A percentile compares a stretch with the other conserved stretches of the same genome.
Evolutionary conservation across 2,329 filamentous ascomycete species (phyloP).

Genomic region (Trichothecium sympodiale): DNA sequence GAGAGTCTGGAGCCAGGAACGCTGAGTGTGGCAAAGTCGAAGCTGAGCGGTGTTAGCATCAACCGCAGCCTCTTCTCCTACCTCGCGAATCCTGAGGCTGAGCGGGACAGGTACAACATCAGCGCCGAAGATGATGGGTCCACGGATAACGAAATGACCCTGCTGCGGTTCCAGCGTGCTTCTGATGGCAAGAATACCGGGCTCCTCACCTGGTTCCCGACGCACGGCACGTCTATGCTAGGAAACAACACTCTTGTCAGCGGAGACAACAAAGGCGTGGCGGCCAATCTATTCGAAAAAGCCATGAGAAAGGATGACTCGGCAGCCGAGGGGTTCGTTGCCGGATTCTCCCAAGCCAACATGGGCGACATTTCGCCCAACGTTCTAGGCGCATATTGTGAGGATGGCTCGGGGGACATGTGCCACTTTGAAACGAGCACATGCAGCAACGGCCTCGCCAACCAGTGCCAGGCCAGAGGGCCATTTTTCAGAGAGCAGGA

Average conservation of each 20-base stretch:
- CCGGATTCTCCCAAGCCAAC: slow-evolving; percentile 84
- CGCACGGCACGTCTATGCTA: slow-evolving; percentile 83
- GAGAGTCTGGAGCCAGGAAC: slow-evolving; percentile 42
- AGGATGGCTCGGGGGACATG: slow-evolving; percentile 63
- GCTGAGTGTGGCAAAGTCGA: slow-evolving; percentile 57
- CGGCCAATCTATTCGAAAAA: slow-evolving; percentile 74
- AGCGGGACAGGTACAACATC: slow-evolving; percentile 56
- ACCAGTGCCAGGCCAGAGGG: slow-evolving; percentile 64
- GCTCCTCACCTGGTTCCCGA: slow-evolving; percentile 81
- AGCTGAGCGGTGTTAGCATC: slow-evolving; percentile 67
- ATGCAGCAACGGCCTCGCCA: slow-evolving; percentile 58
- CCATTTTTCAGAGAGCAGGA: slow-evolving; percentile 58
- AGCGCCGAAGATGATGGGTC: slow-evolving; percentile 26
- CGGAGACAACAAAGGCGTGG: slow-evolving; percentile 95
- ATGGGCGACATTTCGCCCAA: slow-evolving; percentile 90
- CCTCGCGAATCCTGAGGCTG: slow-evolving; percentile 68
- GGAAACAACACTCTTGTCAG: slow-evolving; percentile 86
- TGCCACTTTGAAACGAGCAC: slow-evolving; percentile 77
- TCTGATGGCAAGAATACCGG: slow-evolving; percentile 69
- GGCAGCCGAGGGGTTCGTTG: slow-evolving; percentile 62
- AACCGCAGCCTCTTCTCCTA: slow-evolving; percentile 87
- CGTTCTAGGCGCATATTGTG: slow-evolving; percentile 76
- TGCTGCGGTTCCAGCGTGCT: slow-evolving; percentile 66
- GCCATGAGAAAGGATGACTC: slow-evolving; percentile 41
- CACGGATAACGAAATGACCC: slow-evolving; percentile 52